Evolutionary conservation across 2,329 filamentous ascomycete genomes (phyloP), one percentile per base, ranked within the genome.

Genomic region (Podosphaera fusca): DNA sequence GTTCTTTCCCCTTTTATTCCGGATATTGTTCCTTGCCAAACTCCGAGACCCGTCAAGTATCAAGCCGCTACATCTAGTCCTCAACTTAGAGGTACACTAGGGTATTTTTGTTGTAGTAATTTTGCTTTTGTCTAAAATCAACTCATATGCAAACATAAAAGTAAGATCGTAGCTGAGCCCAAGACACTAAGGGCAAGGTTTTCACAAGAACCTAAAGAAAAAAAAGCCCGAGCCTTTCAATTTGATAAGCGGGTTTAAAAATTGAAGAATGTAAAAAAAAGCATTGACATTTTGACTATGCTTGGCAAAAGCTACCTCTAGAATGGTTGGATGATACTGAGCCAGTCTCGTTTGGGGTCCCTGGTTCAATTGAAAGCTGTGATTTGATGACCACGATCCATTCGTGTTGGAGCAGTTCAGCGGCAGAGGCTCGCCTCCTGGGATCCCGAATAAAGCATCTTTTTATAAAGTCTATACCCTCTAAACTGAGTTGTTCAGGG

Each of bases 381-480:
- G 73, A 80, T 61, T 79, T 74, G 59, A 83, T 82, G 40, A 73
- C 74, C 73, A 80, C 77, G 62, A 84, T 82, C 92, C 92, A 98
- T 66, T 94, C 87, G 69, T 96, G 89, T 69, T 95, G 87, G 58
- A 98, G 74, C 59, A 98, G 72, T 69, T 96, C 92, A 1, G 89
- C 81, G 1, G 92, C 90, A 36, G 82, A 86, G 21, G 85, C 82
- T 59, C 92, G 75, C 67, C 82, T 82, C 61, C 75, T 76, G 2
- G 92, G 87, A 69, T 96, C 88, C 29, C 85, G 78, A 59, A 85
- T 77, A 66, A 98, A 96, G 73, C 90, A 96, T 61, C 79, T 80
- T 64, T 79, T 80, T 62, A 98, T 70, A 66, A 98, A 96, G 67
- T 96, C 88, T 61, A 95, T 81, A 30, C 92, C 92, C 57, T 80